phyloP scores from a whole-genome alignment of 139 green algal species.

The Asterochloris erici region DNA sequence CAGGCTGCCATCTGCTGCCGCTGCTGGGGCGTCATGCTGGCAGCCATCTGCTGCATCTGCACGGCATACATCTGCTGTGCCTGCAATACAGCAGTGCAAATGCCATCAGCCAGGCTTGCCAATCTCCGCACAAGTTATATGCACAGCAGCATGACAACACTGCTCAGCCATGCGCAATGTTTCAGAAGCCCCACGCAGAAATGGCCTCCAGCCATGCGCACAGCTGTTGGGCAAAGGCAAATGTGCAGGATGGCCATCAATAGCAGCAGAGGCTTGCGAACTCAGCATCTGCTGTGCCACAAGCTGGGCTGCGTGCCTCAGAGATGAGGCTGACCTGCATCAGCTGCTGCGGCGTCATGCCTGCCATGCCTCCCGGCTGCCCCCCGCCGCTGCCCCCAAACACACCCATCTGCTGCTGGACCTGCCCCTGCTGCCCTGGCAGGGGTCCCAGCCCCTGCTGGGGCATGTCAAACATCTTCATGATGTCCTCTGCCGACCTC shows the following conservation, averaged over 20 bases:
- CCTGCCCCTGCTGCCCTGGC: background rate
- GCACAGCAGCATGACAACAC: no score
- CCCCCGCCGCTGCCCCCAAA: background rate
- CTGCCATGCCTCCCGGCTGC: background rate
- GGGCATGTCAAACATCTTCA: constrained; percentile 41
- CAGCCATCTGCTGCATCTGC: no score
- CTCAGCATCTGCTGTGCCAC: no score
- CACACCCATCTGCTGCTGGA: background rate
- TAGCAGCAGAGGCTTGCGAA: no score
- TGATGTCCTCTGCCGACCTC: constrained; percentile 38
- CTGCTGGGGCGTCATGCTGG: background rate
- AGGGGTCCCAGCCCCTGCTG: background rate
- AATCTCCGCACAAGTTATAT: no score
- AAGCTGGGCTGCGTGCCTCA: no score
- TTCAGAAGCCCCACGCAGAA: no score
- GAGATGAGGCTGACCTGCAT: background rate
- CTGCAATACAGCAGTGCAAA: background rate
- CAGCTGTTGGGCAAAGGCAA: no score
- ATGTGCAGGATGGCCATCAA: no score
- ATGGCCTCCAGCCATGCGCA: no score
- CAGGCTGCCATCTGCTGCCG: constrained; percentile 9
- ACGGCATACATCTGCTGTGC: constrained; percentile 19
- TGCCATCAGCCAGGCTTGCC: no score
- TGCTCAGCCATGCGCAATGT: no score
- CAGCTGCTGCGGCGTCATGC: constrained; percentile 17